A percentile compares a stretch with the other conserved stretches of the same genome.
Evolutionary conservation across 2,329 filamentous ascomycete genomes (phyloP).

Genomic region (Xylariaceae sp.): DNA sequence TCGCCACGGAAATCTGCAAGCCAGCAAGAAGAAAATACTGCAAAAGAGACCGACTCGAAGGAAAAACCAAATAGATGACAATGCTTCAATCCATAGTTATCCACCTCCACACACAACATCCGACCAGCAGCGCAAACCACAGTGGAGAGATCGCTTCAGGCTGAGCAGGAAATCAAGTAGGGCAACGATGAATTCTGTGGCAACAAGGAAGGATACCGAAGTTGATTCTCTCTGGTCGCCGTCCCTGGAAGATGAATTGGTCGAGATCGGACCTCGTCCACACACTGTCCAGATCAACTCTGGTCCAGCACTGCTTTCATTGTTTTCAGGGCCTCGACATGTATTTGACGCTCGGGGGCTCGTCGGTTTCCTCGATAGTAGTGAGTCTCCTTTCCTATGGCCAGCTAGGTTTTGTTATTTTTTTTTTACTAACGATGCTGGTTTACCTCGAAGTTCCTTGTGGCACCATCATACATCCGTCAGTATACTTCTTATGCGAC

Average conservation of each 20-base stretch:
- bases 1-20: conserved; percentile 31
- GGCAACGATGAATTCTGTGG: conserved; percentile 52
- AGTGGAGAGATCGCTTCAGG: conserved; percentile 23
- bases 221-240: conserved; percentile 29
- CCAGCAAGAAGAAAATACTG: conserved; percentile 25
- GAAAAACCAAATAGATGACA: conserved; percentile 14
- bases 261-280: conserved; percentile 27
- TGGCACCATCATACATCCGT: conserved; percentile 34
- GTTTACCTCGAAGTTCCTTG: conserved; percentile 20
- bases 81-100: background rate
- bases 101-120: background rate
- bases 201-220: conserved; percentile 41
- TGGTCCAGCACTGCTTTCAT: conserved; percentile 23
- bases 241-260: conserved; percentile 13
- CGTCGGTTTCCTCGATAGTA: conserved; percentile 27
- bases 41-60: conserved; percentile 19
- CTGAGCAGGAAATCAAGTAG: conserved; percentile 33
- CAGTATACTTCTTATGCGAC: conserved; percentile 31
- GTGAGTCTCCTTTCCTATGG: conserved; percentile 10
- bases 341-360: conserved; percentile 26
- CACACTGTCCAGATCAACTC: conserved; percentile 30
- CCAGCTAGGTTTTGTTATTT: background rate
- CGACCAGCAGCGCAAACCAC: conserved; percentile 15
- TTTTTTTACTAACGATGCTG: conserved; percentile 7
- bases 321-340: conserved; percentile 26